Conservation (phyloP, 805 yeast genomes). For the Clavispora carvajalis region DNA sequence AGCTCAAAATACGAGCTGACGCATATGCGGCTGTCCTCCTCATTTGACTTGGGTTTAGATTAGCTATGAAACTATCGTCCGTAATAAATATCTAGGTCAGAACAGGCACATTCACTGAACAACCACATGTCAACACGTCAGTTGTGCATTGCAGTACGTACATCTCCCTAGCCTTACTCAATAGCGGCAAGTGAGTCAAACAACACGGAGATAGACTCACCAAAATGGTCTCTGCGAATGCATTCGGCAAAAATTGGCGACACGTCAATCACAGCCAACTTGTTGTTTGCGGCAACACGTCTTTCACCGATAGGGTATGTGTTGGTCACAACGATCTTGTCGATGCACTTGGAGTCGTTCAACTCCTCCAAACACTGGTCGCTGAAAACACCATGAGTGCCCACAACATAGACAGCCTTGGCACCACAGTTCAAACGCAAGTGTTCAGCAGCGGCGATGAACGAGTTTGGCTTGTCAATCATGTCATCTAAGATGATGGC, state of each 20-base stretch:
- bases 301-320: conserved; percentile 84
- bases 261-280: conserved; percentile 84
- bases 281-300: conserved; percentile 47
- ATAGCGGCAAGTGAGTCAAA: conserved; percentile 78
- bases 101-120: neutral
- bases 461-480: conserved; percentile 92
- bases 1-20: too few species aligned
- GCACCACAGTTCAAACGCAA: conserved; percentile 96
- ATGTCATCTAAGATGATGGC: conserved; percentile 95
- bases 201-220: conserved; percentile 90
- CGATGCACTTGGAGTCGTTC: conserved; percentile 75
- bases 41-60: neutral
- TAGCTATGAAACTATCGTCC: neutral
- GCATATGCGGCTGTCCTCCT: too few species aligned
- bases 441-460: conserved; percentile 98
- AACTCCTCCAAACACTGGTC: conserved; percentile 80
- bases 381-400: conserved; percentile 93
- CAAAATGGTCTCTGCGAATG: conserved; percentile 97
- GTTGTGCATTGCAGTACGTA: neutral
- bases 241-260: conserved; percentile 96
- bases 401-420: conserved; percentile 79
- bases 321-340: conserved; percentile 90
- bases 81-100: neutral
- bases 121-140: conserved; percentile 1
- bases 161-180: conserved; percentile 18